Base-by-base conservation (phyloP, 2,329 filamentous ascomycete genomes). In the Ophiostoma fasciatum region DNA sequence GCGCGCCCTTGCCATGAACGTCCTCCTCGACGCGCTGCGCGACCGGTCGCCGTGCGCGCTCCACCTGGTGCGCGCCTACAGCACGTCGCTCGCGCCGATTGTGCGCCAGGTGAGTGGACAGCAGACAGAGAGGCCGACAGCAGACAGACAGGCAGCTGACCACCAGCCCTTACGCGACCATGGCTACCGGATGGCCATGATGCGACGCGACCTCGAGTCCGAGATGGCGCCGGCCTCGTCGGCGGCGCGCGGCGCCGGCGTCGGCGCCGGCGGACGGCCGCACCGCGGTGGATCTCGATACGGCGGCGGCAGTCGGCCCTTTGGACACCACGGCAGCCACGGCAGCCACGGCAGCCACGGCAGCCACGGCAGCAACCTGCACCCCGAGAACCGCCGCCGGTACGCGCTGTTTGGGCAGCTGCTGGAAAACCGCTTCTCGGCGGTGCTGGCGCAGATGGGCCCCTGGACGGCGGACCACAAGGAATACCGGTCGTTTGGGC, bases 401-500 rank as follows among this genome's bases (percentile, higher is more conserved):
- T 51, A 50, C 36, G 12, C 35, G 8, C 11, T 48, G 17, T 55
- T 57, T 38, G 40, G 45, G n/a, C 12, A 28, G 12, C 44, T 57
- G 17, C 41, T 52, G 8, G 20, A 43, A 13, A n/a, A 14, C 20
- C 56, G 54, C 7, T 58, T 67, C 36, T 48, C 57, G 3, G 9
- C 36, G 2, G 46, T 64, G 11, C 38, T 66, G 17, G 45, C 46
- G 11, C 37, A 44, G 0, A 38, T 55, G 21, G 47, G 49, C 3
- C 13, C 26, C 19, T 58, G 49, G 50, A 20, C 17, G 4, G 2
- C 40, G 3, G 47, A 47, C 22, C 37, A 49, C 36, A 37, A 41
- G 2, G 49, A 52, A 8, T 58, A 55, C 42, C 42, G 27, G 20
- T 43, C 51, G 13, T 53, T 62, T 21, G 59, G 58, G 7, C 30